phyloP scores from a whole-genome alignment of 2,329 filamentous ascomycete species.

The Leptodontidium sp. region DNA sequence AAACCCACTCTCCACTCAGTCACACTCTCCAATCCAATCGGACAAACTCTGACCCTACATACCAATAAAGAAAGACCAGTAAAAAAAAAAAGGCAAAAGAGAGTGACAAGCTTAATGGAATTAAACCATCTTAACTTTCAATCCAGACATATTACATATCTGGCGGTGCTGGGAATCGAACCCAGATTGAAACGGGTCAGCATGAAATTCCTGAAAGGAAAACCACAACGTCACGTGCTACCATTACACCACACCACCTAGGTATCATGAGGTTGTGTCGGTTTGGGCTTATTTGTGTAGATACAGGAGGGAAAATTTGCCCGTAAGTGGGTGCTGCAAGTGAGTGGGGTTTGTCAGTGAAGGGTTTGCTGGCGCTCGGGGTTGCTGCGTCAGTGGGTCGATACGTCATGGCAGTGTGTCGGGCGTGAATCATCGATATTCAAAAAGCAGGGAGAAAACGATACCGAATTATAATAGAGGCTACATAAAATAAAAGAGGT shows the following conservation, averaged over 20 bases:
- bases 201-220: conserved; percentile 25
- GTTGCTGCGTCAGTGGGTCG: conserved; percentile 4
- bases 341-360: background rate
- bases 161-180: conserved; percentile 41
- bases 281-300: background rate
- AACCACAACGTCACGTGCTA: conserved; percentile 36
- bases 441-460: background rate
- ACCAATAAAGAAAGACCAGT: too few relatives aligned
- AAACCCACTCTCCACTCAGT: background rate
- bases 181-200: conserved; percentile 41
- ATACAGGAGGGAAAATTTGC: background rate
- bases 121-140: conserved; percentile 25
- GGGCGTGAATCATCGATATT: background rate
- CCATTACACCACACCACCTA: conserved; percentile 29
- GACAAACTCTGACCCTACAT: too few relatives aligned
- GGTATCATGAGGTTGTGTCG: conserved; percentile 2
- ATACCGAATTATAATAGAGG: too few relatives aligned
- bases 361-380: background rate
- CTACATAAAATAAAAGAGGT: too few relatives aligned
- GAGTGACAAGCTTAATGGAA: conserved; percentile 18
- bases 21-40: background rate
- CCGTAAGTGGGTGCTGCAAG: background rate
- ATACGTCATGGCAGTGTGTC: background rate
- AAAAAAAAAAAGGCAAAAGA: conserved; percentile 1
- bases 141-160: conserved; percentile 21